Conservation (phyloP, 768 basidiomycete genomes). For the Kondoa subrosea region DNA sequence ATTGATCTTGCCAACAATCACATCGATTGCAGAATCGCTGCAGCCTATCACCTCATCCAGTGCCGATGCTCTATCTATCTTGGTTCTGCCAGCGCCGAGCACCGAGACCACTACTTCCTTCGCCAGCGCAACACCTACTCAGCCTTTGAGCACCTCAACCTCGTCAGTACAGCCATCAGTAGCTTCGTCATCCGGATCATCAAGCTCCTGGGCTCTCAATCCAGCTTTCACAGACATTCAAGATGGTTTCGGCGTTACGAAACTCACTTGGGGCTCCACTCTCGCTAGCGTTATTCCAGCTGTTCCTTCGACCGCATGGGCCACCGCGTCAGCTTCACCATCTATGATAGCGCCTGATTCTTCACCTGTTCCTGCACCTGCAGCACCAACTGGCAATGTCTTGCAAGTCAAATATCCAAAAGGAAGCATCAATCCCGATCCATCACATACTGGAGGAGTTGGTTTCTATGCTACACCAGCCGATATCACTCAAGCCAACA, state of each 20-base stretch:
- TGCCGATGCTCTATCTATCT: too few relatives aligned
- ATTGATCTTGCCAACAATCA: too few relatives aligned
- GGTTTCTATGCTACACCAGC: conserved; percentile 25
- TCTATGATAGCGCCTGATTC: not conserved
- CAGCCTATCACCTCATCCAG: too few relatives aligned
- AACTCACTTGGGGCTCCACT: not conserved
- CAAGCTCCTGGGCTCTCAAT: not conserved
- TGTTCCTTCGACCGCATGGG: not conserved
- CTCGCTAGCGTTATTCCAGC: not conserved
- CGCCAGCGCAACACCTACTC: too few relatives aligned
- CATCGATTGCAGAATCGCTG: too few relatives aligned
- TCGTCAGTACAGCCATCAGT: too few relatives aligned
- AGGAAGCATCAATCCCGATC: conserved; percentile 20
- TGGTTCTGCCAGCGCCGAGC: too few relatives aligned
- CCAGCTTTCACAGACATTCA: not conserved
- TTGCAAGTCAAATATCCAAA: conserved; percentile 24
- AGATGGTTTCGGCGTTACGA: not conserved
- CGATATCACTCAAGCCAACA: conserved; percentile 17
- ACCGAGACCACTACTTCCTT: too few relatives aligned
- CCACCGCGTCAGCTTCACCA: not conserved
- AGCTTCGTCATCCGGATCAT: not conserved
- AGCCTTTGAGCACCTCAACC: not conserved
- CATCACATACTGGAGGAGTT: conserved; percentile 20
- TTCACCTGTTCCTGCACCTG: not conserved
- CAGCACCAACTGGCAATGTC: conserved; percentile 4